Base-by-base conservation (phyloP, 2,329 filamentous ascomycete species). In the Talaromyces sp. region DNA sequence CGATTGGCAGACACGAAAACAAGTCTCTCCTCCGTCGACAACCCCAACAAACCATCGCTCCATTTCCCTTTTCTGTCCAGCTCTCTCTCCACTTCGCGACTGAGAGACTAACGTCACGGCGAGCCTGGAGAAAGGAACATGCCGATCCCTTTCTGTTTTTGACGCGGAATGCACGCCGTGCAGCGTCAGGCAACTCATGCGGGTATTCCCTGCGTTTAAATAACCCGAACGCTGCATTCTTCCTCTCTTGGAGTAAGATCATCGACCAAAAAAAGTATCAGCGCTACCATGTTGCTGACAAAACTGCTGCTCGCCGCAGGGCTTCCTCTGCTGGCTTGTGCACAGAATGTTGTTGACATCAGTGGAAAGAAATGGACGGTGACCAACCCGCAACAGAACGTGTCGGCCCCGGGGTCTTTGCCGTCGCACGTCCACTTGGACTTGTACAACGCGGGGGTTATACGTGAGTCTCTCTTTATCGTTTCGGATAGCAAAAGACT, bases 371-470 rank as follows among this genome's bases (percentile, higher is more conserved):
- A 68, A 21, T 82, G 80, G 80, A 79, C 73, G 1, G 67, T 82
- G 9, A 74, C 73, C 7, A 82, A 80, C 64, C 68, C 72, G 17
- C 71, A 71, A 5, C 68, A 78, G 51, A 82, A 84, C 61, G 78
- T 82, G 29, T 82, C 79, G 0, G 80, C 86, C 1, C 80, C 83
- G 0, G 85, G 78, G 1, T 75, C 75, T 24, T 75, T 86, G 4
- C 84, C 85, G 2, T 85, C 83, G 0, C 82, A 86, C 56, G 83
- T 78, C 0, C 84, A 87, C 69, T 69, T 88, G 14, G 84, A 88
- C 67, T 74, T 88, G 1, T 78, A 77, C 49, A 77, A 78, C 26
- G 80, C 80, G 24, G 72, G 80, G 7, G 76, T 84, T 3, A 86
- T 86, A 63, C 78, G 77, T 60, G 74, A 82, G 69, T 10, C 9